Base-by-base conservation (phyloP, 2,329 filamentous ascomycete genomes). In the Aspergillus transmontanensis region DNA sequence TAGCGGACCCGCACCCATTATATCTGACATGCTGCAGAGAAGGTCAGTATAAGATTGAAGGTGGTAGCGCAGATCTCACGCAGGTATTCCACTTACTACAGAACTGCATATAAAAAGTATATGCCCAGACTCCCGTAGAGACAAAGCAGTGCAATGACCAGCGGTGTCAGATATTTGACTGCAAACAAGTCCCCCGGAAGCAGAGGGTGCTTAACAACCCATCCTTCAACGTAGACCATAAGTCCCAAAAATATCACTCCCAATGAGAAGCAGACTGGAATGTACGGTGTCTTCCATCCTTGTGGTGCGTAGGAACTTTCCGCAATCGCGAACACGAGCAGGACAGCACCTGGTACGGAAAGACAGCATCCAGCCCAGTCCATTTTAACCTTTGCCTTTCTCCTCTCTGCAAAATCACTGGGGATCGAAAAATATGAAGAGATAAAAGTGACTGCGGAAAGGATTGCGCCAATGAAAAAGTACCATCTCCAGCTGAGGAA, bases 301-400 rank as follows among this genome's bases (percentile, higher is more conserved):
- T 87, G 73, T 0, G 88, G 85, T 0, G 90, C 90, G 73, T 92
- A 87, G 0, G 88, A 85, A 9, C 88, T 89, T 55, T 92, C 89
- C 0, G 91, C 93, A 58, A 95, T 85, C 0, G 91, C 89, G 69
- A 89, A 94, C 0, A 93, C 89, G 66, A 92, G 81, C 30, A 95
- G 82, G 2, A 90, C 82, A 14, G 93, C 76, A 0, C 89, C 91
- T 0, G 84, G 82, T 0, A 91, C 83, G 19, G 89, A 88, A 16
- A 89, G 84, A 2, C 76, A 72, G 1, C 85, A 78, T 0, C 90
- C 90, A 61, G 82, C 79, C 85, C 88, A 93, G 72, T 94, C 91
- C 89, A 93, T 93, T 36, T 80, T 79, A 26, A 61, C 76, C 0
- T 76, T 76, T 23, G 79, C 72, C 16, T 75, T 62, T 39, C 68